Base-by-base conservation (phyloP, 2,329 filamentous ascomycete genomes). In the Coleophoma cylindrospora region DNA sequence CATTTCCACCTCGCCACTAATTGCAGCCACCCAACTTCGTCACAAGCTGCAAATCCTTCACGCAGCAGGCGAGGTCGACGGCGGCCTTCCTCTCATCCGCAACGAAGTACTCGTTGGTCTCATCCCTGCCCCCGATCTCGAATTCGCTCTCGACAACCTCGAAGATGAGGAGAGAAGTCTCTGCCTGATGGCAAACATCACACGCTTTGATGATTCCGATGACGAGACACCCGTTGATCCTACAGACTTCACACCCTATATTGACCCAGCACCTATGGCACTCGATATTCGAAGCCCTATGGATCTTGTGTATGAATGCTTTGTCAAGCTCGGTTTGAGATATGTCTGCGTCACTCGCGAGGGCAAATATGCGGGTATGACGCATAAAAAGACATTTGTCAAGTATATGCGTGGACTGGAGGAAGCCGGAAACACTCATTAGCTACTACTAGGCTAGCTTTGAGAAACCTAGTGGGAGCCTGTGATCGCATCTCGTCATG, bases 351-450 rank as follows among this genome's bases (percentile, higher is more conserved):
- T 96, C 4, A 73, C 94, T 22, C 81, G 80, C 49, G 84, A 96
- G 57, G 94, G 94, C 21, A 83, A 82, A 54, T 99, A 89, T 69
- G 88, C 87, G 2, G 94, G 94, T 54, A 80, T 99, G 85, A 81
- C 86, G 46, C 94, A 99, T 69, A 97, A 97, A 74, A 99, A 99
- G 74, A 86, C 84, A 4, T 97, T 99, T 72, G 92, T 96, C 52
- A 91, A 89, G 68, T 96, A 95, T 65, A 86, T 95, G 69, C 89
- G 91, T 58, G 87, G 95, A 63, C 71, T 91, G 43, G 88, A 94
- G 64, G 77, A 86, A 43, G 55, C 56, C n/a, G 60, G 62, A 34
- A 58, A 55, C 13, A 54, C 59, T 34, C 33, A 14, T 38, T 48
- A 34, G 17, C 32, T 38, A 4, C 19, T 19, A 27, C 9, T 27